Evolutionary conservation across 352 stramenopile genomes (phyloP), one percentile per base, ranked within the genome.

Genomic region (Pythium utonaiense): DNA sequence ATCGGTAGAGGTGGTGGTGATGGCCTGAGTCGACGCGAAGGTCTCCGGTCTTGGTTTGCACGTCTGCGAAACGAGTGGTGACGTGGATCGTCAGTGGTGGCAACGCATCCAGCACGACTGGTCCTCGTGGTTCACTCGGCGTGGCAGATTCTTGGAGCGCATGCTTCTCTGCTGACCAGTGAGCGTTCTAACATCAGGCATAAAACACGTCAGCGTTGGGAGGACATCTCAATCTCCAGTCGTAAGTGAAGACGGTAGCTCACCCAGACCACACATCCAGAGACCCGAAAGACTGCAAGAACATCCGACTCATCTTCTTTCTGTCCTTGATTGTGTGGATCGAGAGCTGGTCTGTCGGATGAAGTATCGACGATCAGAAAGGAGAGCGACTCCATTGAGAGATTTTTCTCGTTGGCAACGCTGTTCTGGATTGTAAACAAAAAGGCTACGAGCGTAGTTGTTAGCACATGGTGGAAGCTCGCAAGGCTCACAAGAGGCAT

Each of bases 221-320:
- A n/a, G n/a, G n/a, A n/a, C n/a, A n/a, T n/a, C n/a, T 22, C 17
- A 40, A 51, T 8, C 17, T 47, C 16, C 40, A 17, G 31, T 3
- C 17, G 41, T 41, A 13, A 24, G 22, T 54, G 24, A 38, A n/a
- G 17, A n/a, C 21, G 2, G 10, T 44, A n/a, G 53, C 73, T 58
- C 62, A 87, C 77, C 65, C 73, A 77, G 34, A 87, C 53, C n/a
- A 70, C 64, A 10, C 83, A 51, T 6, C 71, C 77, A 0, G 71
- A 74, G 0, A 87, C 24, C 9, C 66, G 52, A 19, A 87, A 67
- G 2, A 69, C 72, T 1, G 68, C 64, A 6, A 77, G 50, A 3
- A 66, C 49, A 9, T 70, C 66, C 8, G 31, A 17, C 2, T 48
- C 17, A 12, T 22, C 48, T 3, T 38, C 30, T 14, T 38, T 14